These are phyloP conservation scores for Teunomyces cretensis DNA, from an alignment of 805 yeast genomes.

Conservation along the genomic window DNA sequence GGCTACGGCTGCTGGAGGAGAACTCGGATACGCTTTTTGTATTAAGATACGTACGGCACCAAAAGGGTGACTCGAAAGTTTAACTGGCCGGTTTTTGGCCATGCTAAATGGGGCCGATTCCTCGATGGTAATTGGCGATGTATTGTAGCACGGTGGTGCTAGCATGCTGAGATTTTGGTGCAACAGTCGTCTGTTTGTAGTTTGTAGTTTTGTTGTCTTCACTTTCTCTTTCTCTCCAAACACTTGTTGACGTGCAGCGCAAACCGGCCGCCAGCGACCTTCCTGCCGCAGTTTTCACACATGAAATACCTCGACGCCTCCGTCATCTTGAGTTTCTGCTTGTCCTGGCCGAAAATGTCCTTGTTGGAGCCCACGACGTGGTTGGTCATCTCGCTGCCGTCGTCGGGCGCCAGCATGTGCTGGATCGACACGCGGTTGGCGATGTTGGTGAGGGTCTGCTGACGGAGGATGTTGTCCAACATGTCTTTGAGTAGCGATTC, in stretches of 20 bases:
- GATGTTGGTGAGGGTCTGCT: slow-evolving; percentile 25
- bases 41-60: background rate
- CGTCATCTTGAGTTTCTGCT: slow-evolving; percentile 36
- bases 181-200: too few species aligned
- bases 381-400: slow-evolving; percentile 4
- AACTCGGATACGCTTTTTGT: background rate
- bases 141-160: too few species aligned
- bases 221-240: slow-evolving; percentile 58
- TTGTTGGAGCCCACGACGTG: slow-evolving; percentile 17
- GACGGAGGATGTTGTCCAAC: slow-evolving; percentile 30
- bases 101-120: too few species aligned
- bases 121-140: too few species aligned
- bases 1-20: too few species aligned
- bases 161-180: background rate
- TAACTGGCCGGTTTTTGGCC: too few species aligned
- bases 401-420: slow-evolving; percentile 12
- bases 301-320: slow-evolving; percentile 63
- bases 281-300: slow-evolving; percentile 81
- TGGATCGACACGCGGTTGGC: slow-evolving; percentile 22
- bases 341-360: slow-evolving; percentile 55
- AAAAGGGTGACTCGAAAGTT: too few species aligned
- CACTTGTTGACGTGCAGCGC: slow-evolving; percentile 94
- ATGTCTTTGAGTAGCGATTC: slow-evolving; percentile 37
- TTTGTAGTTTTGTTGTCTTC: too few species aligned
- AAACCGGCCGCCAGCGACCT: slow-evolving; percentile 86